A percentile compares a stretch with the other conserved stretches of the same genome.
Conservation (phyloP, 371 early-diverging fungal genomes). For the Cokeromyces recurvatus region DNA sequence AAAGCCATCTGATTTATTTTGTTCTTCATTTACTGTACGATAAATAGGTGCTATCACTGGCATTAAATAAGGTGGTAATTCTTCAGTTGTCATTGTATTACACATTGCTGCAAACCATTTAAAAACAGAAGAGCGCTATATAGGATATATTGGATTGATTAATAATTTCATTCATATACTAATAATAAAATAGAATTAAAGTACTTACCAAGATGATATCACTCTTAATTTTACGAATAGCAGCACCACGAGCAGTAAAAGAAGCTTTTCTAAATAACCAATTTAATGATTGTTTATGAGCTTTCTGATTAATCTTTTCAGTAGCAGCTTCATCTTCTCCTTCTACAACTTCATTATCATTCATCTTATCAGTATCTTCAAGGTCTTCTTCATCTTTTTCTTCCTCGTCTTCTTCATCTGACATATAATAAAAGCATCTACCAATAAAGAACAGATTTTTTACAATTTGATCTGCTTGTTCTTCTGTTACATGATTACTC, state of each 20-base stretch:
- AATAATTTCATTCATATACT: too few relatives aligned
- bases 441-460: slow-evolving; percentile 93
- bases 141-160: too few relatives aligned
- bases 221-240: slow-evolving; percentile 40
- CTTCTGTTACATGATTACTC: slow-evolving; percentile 64
- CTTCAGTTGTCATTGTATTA: slow-evolving; percentile 52
- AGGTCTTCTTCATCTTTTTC: slow-evolving; percentile 26
- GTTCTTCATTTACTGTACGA: slow-evolving; percentile 74
- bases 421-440: slow-evolving; percentile 61
- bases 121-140: slow-evolving; percentile 72
- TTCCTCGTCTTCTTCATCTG: slow-evolving; percentile 41
- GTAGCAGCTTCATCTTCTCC: slow-evolving; percentile 8
- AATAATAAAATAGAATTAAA: not conserved
- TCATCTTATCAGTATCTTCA: too few relatives aligned
- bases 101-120: slow-evolving; percentile 91
- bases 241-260: slow-evolving; percentile 63
- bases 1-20: slow-evolving; percentile 54
- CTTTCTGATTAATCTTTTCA: slow-evolving; percentile 14
- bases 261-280: slow-evolving; percentile 67
- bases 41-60: slow-evolving; percentile 78
- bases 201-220: slow-evolving; percentile 43
- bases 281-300: slow-evolving; percentile 41
- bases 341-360: slow-evolving; percentile 27
- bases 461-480: slow-evolving; percentile 82
- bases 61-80: slow-evolving; percentile 60